Evolutionary conservation across 768 basidiomycete genomes (phyloP), one percentile per base, ranked within the genome.

Genomic region (Boletus reticulatus): DNA sequence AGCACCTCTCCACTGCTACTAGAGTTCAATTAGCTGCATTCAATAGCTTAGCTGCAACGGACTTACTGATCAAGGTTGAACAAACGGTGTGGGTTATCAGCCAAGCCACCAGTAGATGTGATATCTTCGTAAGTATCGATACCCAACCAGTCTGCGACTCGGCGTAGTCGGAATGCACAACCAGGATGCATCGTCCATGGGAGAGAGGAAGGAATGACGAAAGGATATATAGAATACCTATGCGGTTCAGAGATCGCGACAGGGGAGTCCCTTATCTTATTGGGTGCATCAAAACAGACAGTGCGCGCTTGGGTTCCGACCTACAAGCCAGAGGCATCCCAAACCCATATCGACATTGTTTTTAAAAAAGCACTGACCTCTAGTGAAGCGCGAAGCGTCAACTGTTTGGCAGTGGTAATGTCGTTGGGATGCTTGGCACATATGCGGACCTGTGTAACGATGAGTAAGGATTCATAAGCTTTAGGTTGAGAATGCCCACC

Each of bases 151-250:
- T 87, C 80, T 13, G 78, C 80, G 14, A 89, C 80, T 47, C 81
- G 78, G 45, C 88, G 80, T 44, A 87, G 65, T 47, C 89, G 78
- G 64, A 87, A 88, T 27, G 78, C 71, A 55, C 74, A 72, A 38
- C 72, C 72, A 11, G 74, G 57, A 20, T 71, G 71, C 60, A 77
- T 71, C 38, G 73, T 79, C 77, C 81, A 83, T 8, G 79, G 78
- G 37, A 81, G 66, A 11, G 78, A 64, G 16, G 75, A 79, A 12
- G 80, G 73, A 1, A 81, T 71, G 7, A 81, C 61, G 63, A 88
- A 88, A 0, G 89, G 89, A 67, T 84, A 92, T 38, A 88, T 59
- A n/a, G 85, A 79, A 65, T 88, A 89, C 17, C 64, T 64, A 31
- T 71, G 67, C 4, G 72, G 68, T 45, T 73, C 73, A n/a, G 69